phyloP scores from a whole-genome alignment of 805 yeast genomes.

The Candida sakaeoensis region DNA sequence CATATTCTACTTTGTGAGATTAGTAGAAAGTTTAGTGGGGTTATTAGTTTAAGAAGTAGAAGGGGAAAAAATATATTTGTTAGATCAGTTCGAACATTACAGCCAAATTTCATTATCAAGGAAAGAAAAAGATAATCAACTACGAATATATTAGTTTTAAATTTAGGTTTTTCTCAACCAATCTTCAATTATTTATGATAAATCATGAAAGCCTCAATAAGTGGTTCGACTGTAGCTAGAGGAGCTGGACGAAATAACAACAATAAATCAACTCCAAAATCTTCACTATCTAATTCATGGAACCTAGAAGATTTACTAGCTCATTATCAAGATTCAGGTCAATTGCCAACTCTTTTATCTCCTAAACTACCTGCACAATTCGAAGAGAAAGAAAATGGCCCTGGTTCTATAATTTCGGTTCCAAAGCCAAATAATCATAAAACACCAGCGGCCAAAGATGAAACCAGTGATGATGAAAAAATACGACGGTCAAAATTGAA shows the following conservation, averaged over 20 bases:
- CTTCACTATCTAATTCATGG: conserved; percentile 18
- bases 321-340: conserved; percentile 29
- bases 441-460: conserved; percentile 7
- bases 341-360: conserved; percentile 36
- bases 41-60: not conserved
- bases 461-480: conserved; percentile 4
- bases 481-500: not conserved
- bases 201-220: conserved; percentile 31
- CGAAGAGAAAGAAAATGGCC: not conserved
- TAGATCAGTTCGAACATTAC: no score
- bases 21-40: not conserved
- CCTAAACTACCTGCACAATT: conserved; percentile 32
- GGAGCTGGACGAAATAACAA: conserved; percentile 4
- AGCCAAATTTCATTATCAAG: not conserved
- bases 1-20: no score
- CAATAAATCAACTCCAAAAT: conserved; percentile 17
- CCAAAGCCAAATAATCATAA: conserved; percentile 10
- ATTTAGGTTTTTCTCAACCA: no score
- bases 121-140: not conserved
- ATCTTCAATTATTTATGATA: not conserved
- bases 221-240: conserved; percentile 12
- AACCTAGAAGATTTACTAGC: conserved; percentile 37
- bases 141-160: not conserved
- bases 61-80: not conserved
- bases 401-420: not conserved